Evolutionary conservation across 148 eudicot species (phyloP).

Genomic region (Persicaria maculosa): DNA sequence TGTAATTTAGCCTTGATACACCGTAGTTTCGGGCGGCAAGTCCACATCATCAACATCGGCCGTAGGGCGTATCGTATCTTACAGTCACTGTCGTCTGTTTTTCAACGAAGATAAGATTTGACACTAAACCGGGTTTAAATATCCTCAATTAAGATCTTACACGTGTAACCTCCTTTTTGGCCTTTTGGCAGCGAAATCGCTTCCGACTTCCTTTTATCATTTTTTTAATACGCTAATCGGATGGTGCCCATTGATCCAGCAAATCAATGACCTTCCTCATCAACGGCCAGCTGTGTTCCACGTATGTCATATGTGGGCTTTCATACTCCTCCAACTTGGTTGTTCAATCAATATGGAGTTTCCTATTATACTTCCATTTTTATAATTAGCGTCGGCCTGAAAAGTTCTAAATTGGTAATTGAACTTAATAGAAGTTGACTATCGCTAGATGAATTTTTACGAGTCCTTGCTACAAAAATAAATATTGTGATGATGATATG

Average conservation of each 20-base stretch:
- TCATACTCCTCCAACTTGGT: too few species aligned
- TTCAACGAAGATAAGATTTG: neutral
- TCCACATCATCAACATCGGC: neutral
- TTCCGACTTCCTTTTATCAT: neutral
- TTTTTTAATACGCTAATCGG: neutral
- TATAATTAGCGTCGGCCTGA: too few species aligned
- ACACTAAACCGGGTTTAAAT: neutral
- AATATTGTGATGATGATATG: too few species aligned
- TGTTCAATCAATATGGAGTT: too few species aligned
- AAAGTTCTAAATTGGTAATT: too few species aligned
- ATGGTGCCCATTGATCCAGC: neutral
- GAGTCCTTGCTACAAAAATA: too few species aligned
- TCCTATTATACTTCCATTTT: too few species aligned
- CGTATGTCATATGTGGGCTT: neutral
- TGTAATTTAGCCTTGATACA: too few species aligned
- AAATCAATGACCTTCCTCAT: neutral
- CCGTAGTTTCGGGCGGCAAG: neutral
- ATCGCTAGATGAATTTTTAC: too few species aligned
- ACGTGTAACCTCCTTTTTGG: neutral
- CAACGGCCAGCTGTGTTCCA: neutral
- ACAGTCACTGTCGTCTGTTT: neutral
- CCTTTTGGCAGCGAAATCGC: neutral
- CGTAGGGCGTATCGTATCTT: neutral
- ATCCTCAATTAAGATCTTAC: neutral
- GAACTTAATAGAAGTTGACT: too few species aligned